Evolutionary conservation across 169 alveolate genomes (phyloP), one percentile per base, ranked within the genome.

Genomic region (Cryptosporidium xiaoi): DNA sequence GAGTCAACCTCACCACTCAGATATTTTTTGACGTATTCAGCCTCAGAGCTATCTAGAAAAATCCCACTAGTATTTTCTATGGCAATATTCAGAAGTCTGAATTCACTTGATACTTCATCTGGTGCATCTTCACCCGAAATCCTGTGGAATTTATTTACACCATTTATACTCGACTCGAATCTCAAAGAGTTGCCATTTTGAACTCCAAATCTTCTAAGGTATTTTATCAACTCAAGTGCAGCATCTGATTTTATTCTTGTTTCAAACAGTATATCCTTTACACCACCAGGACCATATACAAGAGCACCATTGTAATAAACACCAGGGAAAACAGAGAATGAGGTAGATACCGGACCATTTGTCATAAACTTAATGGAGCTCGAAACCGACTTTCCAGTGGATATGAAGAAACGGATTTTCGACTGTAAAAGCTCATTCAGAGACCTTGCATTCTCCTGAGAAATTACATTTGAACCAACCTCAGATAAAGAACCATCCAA

Each of bases 261-360:
- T 6, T 77, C 77, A 36, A 15, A 60, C 13, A 77, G 34, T 7
- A 77, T 48, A 60, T 77, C 87, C 13, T 60, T 77, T 2, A 77
- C 20, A n/a, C 71, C 71, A 13, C 71, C 71, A 3, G 71, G 69
- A 20, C 87, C 71, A 77, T 55, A 40, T 1, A 62, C 71, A 7
- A 77, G 69, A 18, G 87, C 69, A 77, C 87, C 87, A 40, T 77
- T 40, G 64, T 56, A 77, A 60, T 77, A 77, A 18, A 77, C 71
- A 3, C 87, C 87, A 34, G 87, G 71, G 24, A 60, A 77, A 27
- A 68, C 87, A 6, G 48, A 58, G 64, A 77, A 77, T 1, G 29
- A 34, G 13, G 55, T 2, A 16, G 18, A 44, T 15, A 18, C 64
- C 10, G 60, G 66, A 1, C 31, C 64, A 3, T 48, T 62, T 15